Percentiles rank a stretch among this genome's conserved stretches.
Evolutionary conservation across 163 green algal species (phyloP).

Genomic region (Chlamydomonas reinhardtii): DNA sequence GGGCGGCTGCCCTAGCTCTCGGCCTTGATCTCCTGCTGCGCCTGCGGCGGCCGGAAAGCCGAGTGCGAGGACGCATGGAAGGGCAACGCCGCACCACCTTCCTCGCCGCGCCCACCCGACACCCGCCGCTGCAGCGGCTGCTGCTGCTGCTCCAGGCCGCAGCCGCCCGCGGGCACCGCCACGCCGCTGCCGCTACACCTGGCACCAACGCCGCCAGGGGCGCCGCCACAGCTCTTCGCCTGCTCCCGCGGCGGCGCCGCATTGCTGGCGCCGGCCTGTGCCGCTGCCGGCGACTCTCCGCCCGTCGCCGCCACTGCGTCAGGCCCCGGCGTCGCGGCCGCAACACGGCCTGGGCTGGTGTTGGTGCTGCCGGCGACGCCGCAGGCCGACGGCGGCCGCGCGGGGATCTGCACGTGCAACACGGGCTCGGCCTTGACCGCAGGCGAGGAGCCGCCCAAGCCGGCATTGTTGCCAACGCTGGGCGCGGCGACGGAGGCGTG

Average conservation of each 20-base stretch:
- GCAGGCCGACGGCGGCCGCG: neutral
- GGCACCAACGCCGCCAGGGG: too few species aligned
- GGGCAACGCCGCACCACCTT: neutral
- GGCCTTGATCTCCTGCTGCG: neutral
- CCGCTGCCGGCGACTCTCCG: too few species aligned
- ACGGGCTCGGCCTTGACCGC: constrained; percentile 23
- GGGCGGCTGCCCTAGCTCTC: neutral
- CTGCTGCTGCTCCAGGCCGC: neutral
- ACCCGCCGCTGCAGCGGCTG: neutral
- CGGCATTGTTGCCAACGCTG: neutral
- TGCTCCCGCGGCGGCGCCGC: neutral
- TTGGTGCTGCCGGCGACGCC: neutral
- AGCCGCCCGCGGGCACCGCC: neutral
- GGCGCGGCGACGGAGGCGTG: neutral
- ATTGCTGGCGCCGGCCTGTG: too few species aligned
- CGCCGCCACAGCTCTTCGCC: neutral
- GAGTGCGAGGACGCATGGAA: constrained; percentile 41
- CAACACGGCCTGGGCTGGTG: neutral
- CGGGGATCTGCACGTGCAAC: neutral
- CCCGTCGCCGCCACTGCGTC: neutral
- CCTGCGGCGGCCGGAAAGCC: constrained; percentile 35
- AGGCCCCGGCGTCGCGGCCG: neutral
- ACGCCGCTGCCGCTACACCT: too few species aligned
- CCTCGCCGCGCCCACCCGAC: neutral
- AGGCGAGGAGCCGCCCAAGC: neutral